Conservation (phyloP, 257 asterid species). For the Solanum microdontum region DNA sequence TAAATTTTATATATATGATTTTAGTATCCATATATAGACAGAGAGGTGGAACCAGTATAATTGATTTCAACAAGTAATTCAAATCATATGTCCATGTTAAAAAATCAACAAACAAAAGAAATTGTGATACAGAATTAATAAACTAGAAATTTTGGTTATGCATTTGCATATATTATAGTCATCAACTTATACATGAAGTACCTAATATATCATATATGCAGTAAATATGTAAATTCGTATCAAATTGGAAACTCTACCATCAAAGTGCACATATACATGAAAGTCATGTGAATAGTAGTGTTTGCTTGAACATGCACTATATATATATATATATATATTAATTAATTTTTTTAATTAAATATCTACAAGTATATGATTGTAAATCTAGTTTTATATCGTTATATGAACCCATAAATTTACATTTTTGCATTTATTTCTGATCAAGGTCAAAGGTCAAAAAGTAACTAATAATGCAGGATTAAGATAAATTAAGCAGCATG, state of each 20-base stretch:
- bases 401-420: background rate
- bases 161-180: background rate
- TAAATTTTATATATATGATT: too few relatives aligned
- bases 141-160: background rate
- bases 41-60: background rate
- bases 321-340: too few relatives aligned
- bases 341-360: too few relatives aligned
- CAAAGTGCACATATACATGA: background rate
- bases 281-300: background rate
- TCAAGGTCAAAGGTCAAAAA: background rate
- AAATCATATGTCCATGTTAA: background rate
- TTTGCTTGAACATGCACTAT: too few relatives aligned
- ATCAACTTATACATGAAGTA: background rate
- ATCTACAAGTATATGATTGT: background rate
- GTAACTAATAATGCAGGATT: background rate
- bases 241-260: background rate
- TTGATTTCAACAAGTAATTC: background rate
- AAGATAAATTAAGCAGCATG: background rate
- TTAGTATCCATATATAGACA: too few relatives aligned
- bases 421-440: background rate
- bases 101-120: background rate
- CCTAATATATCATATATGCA: background rate
- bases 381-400: background rate
- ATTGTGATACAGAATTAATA: background rate
- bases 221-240: background rate